Percentiles rank a stretch among this genome's conserved stretches.
Evolutionary conservation across 352 stramenopile species (phyloP).

Genomic region (Pythium plurisporium): DNA sequence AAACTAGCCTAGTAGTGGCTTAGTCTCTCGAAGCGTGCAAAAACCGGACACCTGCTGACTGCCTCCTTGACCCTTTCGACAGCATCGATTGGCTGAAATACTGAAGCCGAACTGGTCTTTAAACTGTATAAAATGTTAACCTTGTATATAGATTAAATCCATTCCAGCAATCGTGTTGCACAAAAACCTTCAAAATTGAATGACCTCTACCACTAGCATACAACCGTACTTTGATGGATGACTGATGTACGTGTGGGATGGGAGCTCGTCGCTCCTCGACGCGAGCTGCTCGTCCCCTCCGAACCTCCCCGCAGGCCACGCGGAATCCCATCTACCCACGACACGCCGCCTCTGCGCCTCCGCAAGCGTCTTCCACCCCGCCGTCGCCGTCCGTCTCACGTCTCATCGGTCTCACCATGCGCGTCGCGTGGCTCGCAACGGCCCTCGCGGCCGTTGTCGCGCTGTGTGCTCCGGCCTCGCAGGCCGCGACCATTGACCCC

Average conservation of each 20-base stretch:
- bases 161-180: no score
- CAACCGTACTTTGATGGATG: background rate
- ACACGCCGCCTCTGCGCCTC: background rate
- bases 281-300: no score
- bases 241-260: background rate
- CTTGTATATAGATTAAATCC: no score
- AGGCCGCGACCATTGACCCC: conserved; percentile 37
- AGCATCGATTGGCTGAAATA: conserved; percentile 5
- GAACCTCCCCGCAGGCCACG: no score
- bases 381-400: conserved; percentile 1
- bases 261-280: background rate
- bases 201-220: no score
- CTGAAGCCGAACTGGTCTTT: conserved; percentile 5
- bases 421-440: conserved; percentile 9
- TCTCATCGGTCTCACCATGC: conserved; percentile 7
- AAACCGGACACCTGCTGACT: background rate
- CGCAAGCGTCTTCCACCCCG: background rate
- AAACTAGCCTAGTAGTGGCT: background rate
- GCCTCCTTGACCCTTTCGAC: background rate
- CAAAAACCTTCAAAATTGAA: no score
- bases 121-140: no score
- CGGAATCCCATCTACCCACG: background rate
- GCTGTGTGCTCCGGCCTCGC: no score
- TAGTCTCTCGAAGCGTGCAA: background rate
- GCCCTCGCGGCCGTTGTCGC: background rate